Percentiles rank a stretch among this genome's conserved stretches.
Conservation (phyloP, 2,329 filamentous ascomycete species). For the Septoria linicola region DNA sequence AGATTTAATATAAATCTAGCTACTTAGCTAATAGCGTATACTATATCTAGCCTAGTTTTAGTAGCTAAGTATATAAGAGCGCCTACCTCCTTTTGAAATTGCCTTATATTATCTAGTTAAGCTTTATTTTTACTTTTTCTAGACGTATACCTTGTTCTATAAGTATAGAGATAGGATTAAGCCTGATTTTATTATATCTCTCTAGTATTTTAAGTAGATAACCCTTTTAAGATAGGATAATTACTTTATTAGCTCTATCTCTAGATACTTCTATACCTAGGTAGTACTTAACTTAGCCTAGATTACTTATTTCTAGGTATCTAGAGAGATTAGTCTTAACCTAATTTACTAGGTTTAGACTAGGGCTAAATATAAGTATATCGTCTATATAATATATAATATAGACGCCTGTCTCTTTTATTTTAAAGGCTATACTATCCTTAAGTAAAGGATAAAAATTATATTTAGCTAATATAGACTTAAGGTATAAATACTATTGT, state of each 20-base stretch:
- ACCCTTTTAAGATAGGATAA: conserved; percentile 4
- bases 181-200: conserved; percentile 15
- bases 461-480: conserved; percentile 8
- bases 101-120: conserved; percentile 3
- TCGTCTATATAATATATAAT: conserved; percentile 11
- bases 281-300: conserved; percentile 8
- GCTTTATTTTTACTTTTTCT: conserved; percentile 9
- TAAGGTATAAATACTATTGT: conserved; percentile 13
- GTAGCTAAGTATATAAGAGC: conserved; percentile 4
- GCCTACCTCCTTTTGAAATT: conserved; percentile 6
- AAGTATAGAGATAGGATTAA: conserved; percentile 12
- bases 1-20: conserved; percentile 13
- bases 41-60: not conserved
- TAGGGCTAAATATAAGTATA: conserved; percentile 17
- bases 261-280: conserved; percentile 13
- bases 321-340: conserved; percentile 13
- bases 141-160: conserved; percentile 6
- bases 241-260: conserved; percentile 9
- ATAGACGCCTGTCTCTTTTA: conserved; percentile 6
- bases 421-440: conserved; percentile 5
- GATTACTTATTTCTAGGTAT: conserved; percentile 11
- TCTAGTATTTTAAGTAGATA: conserved; percentile 14
- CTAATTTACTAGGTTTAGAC: conserved; percentile 5
- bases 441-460: conserved; percentile 12
- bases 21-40: not conserved